These are phyloP conservation scores for Beta vulgaris DNA, from an alignment of 148 eudicot species.

Conservation along the genomic window DNA sequence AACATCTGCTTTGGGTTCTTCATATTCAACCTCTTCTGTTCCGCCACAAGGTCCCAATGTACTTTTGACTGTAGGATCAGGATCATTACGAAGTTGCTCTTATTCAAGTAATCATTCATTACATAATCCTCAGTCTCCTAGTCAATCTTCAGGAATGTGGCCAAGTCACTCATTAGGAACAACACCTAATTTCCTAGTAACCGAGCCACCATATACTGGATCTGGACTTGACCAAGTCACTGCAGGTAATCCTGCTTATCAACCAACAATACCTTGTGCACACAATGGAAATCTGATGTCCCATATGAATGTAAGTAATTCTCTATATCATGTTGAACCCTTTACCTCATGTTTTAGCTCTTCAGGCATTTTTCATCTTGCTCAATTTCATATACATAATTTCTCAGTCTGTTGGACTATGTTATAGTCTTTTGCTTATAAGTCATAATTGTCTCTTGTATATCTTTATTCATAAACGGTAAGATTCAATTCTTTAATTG, in stretches of 20 bases:
- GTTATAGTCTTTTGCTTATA: neutral
- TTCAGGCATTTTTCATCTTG: neutral
- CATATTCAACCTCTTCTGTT: too few species aligned
- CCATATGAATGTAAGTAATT: slow-evolving; percentile 21
- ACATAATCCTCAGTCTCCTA: too few species aligned
- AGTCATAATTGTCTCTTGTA: neutral
- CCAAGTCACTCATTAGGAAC: too few species aligned
- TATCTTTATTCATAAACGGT: neutral
- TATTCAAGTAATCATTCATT: too few species aligned
- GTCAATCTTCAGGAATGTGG: too few species aligned
- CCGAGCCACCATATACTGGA: neutral
- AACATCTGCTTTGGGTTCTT: too few species aligned
- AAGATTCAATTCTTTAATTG: neutral
- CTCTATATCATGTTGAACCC: neutral
- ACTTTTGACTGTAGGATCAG: too few species aligned
- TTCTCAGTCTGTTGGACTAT: neutral
- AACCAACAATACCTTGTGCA: neutral
- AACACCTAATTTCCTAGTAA: too few species aligned
- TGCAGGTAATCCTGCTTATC: neutral
- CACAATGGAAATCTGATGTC: neutral
- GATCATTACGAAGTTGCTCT: too few species aligned
- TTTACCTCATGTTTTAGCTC: neutral
- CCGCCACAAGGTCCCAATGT: too few species aligned
- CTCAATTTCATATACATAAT: neutral
- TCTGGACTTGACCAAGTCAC: neutral